Evolutionary conservation across 306 rosid species (phyloP).

Genomic region (Corylus avellana): DNA sequence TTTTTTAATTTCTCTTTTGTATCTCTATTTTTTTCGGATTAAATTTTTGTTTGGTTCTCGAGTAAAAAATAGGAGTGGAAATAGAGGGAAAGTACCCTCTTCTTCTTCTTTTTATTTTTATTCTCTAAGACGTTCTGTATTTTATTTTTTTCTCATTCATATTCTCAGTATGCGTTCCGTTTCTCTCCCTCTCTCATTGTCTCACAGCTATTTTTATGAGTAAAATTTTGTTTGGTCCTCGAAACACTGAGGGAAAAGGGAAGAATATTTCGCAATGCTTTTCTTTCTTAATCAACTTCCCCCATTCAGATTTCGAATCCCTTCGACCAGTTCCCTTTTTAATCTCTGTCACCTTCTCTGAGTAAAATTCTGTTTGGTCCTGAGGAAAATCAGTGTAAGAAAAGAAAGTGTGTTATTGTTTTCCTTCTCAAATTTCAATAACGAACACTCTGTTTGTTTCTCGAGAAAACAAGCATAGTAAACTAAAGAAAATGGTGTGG

Average conservation of each 20-base stretch:
- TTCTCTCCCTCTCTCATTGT: too few species aligned
- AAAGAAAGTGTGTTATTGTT: too few species aligned
- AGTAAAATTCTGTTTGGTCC: too few species aligned
- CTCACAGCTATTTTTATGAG: too few species aligned
- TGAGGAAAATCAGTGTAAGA: too few species aligned
- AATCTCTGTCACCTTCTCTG: too few species aligned
- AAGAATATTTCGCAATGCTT: background rate
- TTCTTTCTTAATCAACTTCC: background rate
- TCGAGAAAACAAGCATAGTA: background rate
- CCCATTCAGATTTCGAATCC: background rate
- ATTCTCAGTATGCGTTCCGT: too few species aligned
- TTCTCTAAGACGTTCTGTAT: background rate
- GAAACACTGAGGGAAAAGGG: background rate
- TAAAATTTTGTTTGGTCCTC: background rate
- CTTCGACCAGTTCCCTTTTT: too few species aligned
- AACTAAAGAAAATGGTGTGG: background rate
- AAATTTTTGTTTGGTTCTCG: background rate
- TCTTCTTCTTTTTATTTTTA: background rate
- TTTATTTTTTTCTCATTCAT: too few species aligned
- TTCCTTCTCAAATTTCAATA: too few species aligned
- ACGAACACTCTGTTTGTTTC: background rate
- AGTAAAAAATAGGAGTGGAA: background rate
- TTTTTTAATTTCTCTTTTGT: background rate
- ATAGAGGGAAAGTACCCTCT: background rate
- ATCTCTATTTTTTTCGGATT: background rate